These are phyloP conservation scores for Catenaria anguillulae DNA, from an alignment of 371 early-diverging fungal genomes.

Conservation along the genomic window DNA sequence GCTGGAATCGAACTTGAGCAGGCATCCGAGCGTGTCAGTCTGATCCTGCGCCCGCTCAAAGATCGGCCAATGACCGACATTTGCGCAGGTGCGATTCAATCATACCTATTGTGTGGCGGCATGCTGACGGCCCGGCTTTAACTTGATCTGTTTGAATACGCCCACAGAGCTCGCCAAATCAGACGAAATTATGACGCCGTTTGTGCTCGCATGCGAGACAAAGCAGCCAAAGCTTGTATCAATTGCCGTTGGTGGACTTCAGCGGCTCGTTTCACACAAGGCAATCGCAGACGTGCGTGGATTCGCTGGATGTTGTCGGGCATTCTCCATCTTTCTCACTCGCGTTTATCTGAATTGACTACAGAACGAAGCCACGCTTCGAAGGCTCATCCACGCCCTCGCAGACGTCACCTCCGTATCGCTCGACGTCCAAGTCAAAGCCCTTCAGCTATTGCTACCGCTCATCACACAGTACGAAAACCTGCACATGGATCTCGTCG, in stretches of 20 bases:
- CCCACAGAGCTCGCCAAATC: slow-evolving; percentile 56
- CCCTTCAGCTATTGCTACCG: slow-evolving; percentile 80
- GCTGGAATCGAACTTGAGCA: too few species aligned
- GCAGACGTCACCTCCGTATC: slow-evolving; percentile 44
- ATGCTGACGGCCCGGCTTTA: not conserved
- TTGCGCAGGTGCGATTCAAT: not conserved
- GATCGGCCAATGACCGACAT: not conserved
- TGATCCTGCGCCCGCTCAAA: slow-evolving; percentile 12
- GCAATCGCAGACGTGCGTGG: slow-evolving; percentile 78
- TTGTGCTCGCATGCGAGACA: slow-evolving; percentile 76
- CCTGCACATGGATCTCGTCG: slow-evolving; percentile 46
- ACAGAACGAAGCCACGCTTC: slow-evolving; percentile 31
- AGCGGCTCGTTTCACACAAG: slow-evolving; percentile 64
- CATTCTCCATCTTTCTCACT: too few species aligned
- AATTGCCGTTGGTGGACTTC: slow-evolving; percentile 75
- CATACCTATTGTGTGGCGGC: too few species aligned
- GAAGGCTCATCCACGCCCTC: slow-evolving; percentile 51
- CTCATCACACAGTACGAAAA: slow-evolving; percentile 65
- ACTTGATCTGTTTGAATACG: too few species aligned
- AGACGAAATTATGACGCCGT: slow-evolving; percentile 71
- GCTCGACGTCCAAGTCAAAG: slow-evolving; percentile 75
- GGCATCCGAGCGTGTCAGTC: slow-evolving; percentile 24
- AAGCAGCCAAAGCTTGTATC: slow-evolving; percentile 68
- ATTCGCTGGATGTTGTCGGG: too few species aligned
- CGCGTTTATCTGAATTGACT: slow-evolving; percentile 1